Evolutionary conservation across 148 eudicot genomes (phyloP), one percentile per base, ranked within the genome.

Genomic region (Simmondsia chinensis): DNA sequence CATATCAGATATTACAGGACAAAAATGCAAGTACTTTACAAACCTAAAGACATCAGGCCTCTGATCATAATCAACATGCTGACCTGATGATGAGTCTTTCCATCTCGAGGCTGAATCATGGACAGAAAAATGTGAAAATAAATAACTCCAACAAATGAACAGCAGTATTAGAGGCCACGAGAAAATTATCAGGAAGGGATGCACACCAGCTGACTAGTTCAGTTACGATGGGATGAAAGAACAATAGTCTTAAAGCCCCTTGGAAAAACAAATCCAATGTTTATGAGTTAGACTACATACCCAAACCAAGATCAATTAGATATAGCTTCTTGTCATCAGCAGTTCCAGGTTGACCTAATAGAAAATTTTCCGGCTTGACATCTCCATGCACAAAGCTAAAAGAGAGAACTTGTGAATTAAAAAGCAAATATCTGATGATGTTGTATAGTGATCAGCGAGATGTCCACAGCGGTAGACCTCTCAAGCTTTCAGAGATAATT

Each of bases 321-420:
- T 79, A 87, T 25, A 87, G 74, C 74, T 83, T 87, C 71, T 87
- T 87, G 63, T 87, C 96, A 52, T 87, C 96, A 16, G 71, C 52
- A 15, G 74, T 61, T 62, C 85, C 83, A 46, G 94, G 94, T 51
- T 72, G 96, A 58, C 96, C 95, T 43, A 85, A 89, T 31, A 85
- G 63, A 64, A 85, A 85, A 51, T 85, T 85, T 56, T 85, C 95
- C 12, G 94, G 96, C 76, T 87, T 87, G 48, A 87, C 96, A 55
- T 87, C 96, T 54, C 96, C 96, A 59, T 87, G 96, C 66, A 87
- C 96, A 70, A 87, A 87, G 37, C 96, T 87, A n/a, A n/a, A n/a
- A n/a, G n/a, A n/a, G n/a, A n/a, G n/a, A n/a, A n/a, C n/a, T n/a
- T n/a, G n/a, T n/a, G n/a, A n/a, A n/a, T n/a, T n/a, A n/a, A n/a